phyloP scores from a whole-genome alignment of 148 eudicot species.

The Persicaria tinctoria region DNA sequence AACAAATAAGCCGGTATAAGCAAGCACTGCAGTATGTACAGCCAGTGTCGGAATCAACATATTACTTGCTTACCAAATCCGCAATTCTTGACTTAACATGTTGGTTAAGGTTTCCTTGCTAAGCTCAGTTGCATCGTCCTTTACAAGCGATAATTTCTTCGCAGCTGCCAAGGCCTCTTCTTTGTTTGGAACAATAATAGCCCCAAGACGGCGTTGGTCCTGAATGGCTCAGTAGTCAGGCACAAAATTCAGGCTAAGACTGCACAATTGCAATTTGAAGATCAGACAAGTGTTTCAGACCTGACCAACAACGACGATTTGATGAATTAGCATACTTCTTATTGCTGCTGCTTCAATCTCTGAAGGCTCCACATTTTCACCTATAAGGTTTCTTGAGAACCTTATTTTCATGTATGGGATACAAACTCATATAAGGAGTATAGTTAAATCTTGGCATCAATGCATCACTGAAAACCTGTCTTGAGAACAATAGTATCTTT shows the following conservation, averaged over 20 bases:
- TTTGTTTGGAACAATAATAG: slow-evolving; percentile 80
- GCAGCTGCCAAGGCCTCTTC: slow-evolving; percentile 58
- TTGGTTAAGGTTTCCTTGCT: slow-evolving; percentile 40
- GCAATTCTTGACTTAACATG: slow-evolving; percentile 51
- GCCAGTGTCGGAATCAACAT: too few species aligned
- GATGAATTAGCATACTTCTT: slow-evolving; percentile 76
- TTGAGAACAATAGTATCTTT: slow-evolving; percentile 96
- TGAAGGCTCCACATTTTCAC: slow-evolving; percentile 95
- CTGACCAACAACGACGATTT: slow-evolving; percentile 91
- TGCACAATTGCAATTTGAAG: background rate
- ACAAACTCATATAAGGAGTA: background rate
- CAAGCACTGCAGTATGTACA: too few species aligned
- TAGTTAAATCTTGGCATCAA: background rate
- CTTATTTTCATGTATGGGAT: background rate
- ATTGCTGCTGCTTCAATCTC: slow-evolving; percentile 92
- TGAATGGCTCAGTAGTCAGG: slow-evolving; percentile 17
- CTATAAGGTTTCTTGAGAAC: slow-evolving; percentile 23
- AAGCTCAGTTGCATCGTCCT: slow-evolving; percentile 39
- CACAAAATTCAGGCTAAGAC: background rate
- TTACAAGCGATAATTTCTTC: slow-evolving; percentile 34
- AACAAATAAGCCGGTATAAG: background rate
- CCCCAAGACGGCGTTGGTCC: slow-evolving; percentile 95
- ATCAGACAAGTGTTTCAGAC: slow-evolving; percentile 24
- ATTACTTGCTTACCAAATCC: slow-evolving; percentile 46
- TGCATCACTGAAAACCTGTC: slow-evolving; percentile 43